These are phyloP conservation scores for Penicillium freii DNA, from an alignment of 2,329 filamentous ascomycete species.

Conservation along the genomic window DNA sequence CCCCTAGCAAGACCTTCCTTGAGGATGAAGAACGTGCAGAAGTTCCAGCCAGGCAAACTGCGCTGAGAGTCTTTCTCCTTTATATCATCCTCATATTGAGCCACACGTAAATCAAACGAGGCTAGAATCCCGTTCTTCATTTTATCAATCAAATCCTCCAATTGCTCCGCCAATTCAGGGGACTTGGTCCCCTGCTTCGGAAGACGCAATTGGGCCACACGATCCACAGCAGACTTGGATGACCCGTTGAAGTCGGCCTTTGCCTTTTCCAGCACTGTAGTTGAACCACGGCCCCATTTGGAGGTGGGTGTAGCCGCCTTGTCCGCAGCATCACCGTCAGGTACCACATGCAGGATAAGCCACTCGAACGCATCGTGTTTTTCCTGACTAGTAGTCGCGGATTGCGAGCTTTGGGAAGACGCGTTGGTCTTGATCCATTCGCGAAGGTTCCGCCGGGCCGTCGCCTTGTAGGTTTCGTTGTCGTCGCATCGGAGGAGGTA, in stretches of 20 bases:
- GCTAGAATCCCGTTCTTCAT: conserved; percentile 82
- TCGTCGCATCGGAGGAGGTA: conserved; percentile 91
- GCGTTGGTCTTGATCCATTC: conserved; percentile 88
- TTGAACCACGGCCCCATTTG: conserved; percentile 75
- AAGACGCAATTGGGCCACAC: conserved; percentile 81
- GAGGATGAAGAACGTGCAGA: conserved; percentile 97
- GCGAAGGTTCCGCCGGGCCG: conserved; percentile 71
- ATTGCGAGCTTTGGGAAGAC: conserved; percentile 41
- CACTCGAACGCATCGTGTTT: conserved; percentile 97
- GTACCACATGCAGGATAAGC: conserved; percentile 90
- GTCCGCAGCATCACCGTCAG: conserved; percentile 68
- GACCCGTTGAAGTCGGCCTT: conserved; percentile 83
- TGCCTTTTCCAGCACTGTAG: conserved; percentile 84
- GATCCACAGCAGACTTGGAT: conserved; percentile 70
- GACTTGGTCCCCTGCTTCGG: conserved; percentile 60
- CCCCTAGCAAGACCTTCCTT: conserved; percentile 93
- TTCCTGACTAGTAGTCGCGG: conserved; percentile 65
- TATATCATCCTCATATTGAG: conserved; percentile 96
- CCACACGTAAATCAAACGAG: conserved; percentile 86
- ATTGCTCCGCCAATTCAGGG: conserved; percentile 76
- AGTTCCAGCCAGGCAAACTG: conserved; percentile 92
- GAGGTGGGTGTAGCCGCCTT: conserved; percentile 60
- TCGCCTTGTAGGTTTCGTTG: conserved; percentile 85
- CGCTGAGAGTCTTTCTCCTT: conserved; percentile 88
- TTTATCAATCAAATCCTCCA: conserved; percentile 79